Evolutionary conservation across 176 grass and related monocot species (phyloP).

Genomic region (Triticum dicoccoides): DNA sequence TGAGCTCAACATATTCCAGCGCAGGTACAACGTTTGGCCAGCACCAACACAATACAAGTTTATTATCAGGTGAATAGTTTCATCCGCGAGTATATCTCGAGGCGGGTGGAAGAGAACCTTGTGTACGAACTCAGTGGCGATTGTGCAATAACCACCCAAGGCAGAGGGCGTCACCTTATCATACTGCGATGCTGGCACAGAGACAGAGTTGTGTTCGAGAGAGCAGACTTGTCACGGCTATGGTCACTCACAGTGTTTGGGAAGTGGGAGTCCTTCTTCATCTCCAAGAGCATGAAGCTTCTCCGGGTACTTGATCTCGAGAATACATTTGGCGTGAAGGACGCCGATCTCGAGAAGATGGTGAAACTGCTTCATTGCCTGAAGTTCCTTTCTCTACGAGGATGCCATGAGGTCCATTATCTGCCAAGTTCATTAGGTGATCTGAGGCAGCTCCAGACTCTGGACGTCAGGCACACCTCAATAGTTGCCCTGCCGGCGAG

Average conservation of each 20-base stretch:
- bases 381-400: slow-evolving; percentile 28
- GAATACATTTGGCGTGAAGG: background rate
- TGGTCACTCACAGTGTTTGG: slow-evolving; percentile 29
- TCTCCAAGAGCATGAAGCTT: slow-evolving; percentile 4
- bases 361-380: slow-evolving; percentile 24
- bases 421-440: slow-evolving; percentile 13
- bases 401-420: fast-evolving
- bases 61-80: slow-evolving; percentile 35
- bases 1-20: slow-evolving; percentile 5
- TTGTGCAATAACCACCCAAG: no score
- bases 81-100: slow-evolving; percentile 13
- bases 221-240: background rate
- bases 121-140: background rate
- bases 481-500: background rate
- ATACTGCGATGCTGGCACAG: background rate
- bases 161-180: background rate
- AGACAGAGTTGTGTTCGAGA: background rate
- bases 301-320: slow-evolving; percentile 44
- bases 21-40: background rate
- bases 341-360: background rate
- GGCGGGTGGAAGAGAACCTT: slow-evolving; percentile 12
- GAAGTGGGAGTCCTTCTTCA: background rate
- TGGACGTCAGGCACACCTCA: background rate
- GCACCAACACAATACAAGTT: background rate
- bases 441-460: background rate